A percentile compares a stretch with the other conserved stretches of the same genome.
Conservation (phyloP, 2,329 filamentous ascomycete species). For the Periconia sp. region DNA sequence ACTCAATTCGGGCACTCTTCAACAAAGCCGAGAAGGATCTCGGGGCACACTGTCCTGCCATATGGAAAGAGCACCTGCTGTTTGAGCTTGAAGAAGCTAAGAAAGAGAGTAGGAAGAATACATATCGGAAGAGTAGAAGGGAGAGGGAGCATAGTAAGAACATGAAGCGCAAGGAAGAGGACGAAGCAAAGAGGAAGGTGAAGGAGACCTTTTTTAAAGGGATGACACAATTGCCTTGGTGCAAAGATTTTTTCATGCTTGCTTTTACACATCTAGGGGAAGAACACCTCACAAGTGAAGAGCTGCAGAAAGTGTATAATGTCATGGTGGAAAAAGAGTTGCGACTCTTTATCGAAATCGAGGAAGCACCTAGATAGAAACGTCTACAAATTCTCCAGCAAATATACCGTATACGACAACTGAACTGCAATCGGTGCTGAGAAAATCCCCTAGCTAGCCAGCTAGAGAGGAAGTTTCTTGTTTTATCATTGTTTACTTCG, state of each 20-base stretch:
- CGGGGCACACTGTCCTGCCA: slow-evolving; percentile 33
- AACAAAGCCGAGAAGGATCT: slow-evolving; percentile 55
- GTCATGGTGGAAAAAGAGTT: slow-evolving; percentile 67
- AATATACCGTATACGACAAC: too few relatives aligned
- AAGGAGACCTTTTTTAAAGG: slow-evolving; percentile 63
- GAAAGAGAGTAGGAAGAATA: slow-evolving; percentile 15
- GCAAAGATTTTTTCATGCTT: slow-evolving; percentile 64
- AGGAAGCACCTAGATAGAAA: too few relatives aligned
- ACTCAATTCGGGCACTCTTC: slow-evolving; percentile 62
- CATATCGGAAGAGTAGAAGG: slow-evolving; percentile 14
- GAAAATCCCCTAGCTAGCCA: too few relatives aligned
- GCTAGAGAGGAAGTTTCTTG: too few relatives aligned
- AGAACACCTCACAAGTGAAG: slow-evolving; percentile 49
- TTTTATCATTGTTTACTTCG: too few relatives aligned
- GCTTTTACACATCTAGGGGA: slow-evolving; percentile 56
- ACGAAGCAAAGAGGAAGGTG: slow-evolving; percentile 48
- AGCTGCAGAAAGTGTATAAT: slow-evolving; percentile 61
- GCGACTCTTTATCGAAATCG: slow-evolving; percentile 62
- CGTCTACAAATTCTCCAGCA: too few relatives aligned
- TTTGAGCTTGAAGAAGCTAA: slow-evolving; percentile 36
- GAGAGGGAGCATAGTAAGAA: too few relatives aligned
- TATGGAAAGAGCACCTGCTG: slow-evolving; percentile 40
- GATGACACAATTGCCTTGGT: slow-evolving; percentile 66
- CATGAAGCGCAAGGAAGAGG: slow-evolving; percentile 29
- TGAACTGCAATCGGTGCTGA: too few relatives aligned